Evolutionary conservation across 225 moss, liverwort and hornwort species (phyloP).

Genomic region (Thuidium tamariscinum): DNA sequence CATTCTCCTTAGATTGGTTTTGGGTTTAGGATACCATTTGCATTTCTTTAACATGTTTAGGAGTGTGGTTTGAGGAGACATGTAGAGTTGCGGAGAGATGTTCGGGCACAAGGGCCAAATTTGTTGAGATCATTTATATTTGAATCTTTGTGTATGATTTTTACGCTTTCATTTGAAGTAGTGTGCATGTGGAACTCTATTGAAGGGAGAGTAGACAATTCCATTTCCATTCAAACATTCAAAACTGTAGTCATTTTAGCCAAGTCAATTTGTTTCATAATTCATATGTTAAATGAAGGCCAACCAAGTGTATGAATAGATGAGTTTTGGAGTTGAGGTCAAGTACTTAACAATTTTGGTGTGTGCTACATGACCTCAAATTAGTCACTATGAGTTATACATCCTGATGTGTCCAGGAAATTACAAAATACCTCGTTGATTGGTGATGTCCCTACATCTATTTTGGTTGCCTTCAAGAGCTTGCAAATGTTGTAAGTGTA

Average conservation of each 20-base stretch:
- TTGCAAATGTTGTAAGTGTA: background rate
- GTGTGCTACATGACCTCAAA: background rate
- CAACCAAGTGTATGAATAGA: background rate
- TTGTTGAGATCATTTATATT: background rate
- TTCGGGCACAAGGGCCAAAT: background rate
- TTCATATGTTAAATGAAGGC: background rate
- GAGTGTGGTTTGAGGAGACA: background rate
- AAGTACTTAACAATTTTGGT: background rate
- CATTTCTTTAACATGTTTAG: background rate
- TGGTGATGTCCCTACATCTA: background rate
- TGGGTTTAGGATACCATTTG: background rate
- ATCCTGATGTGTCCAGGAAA: background rate
- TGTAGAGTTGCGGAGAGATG: background rate
- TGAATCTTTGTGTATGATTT: background rate
- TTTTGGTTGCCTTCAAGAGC: background rate
- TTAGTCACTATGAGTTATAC: background rate
- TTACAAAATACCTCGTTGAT: background rate
- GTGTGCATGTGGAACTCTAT: background rate
- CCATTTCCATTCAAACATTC: background rate
- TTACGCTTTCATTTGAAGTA: background rate
- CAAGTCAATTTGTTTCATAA: background rate
- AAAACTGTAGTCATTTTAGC: background rate
- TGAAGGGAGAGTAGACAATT: background rate
- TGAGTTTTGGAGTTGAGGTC: background rate
- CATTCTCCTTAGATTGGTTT: background rate